A percentile compares a stretch with the other conserved stretches of the same genome.
phyloP scores from a whole-genome alignment of 441 rosid species.

The Euphorbia celastroides region DNA sequence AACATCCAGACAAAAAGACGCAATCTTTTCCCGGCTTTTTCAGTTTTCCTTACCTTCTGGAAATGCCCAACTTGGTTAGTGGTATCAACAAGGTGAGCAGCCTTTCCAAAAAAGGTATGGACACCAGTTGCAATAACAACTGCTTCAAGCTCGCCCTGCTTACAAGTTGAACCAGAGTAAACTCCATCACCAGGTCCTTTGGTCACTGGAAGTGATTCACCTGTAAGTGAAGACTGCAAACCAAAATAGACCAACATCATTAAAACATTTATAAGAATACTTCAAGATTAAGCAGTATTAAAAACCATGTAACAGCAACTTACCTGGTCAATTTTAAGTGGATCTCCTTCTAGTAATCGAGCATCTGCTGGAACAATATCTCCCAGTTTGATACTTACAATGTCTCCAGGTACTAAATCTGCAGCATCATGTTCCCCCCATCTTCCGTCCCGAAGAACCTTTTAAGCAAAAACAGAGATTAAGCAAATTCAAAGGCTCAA shows the following conservation, averaged over 20 bases:
- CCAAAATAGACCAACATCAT: constrained; percentile 6
- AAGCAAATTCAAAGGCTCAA: constrained; percentile 7
- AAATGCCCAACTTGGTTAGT: constrained; percentile 98
- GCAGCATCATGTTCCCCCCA: constrained; percentile 92
- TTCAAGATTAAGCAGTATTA: too few relatives aligned
- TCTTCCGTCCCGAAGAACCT: constrained; percentile 93
- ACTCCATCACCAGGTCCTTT: constrained; percentile 94
- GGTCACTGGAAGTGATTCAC: constrained; percentile 95
- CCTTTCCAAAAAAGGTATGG: constrained; percentile 93
- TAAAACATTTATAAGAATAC: constrained; percentile 5
- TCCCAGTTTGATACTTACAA: constrained; percentile 81
- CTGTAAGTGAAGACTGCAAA: constrained; percentile 86
- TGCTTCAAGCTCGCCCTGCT: constrained; percentile 95
- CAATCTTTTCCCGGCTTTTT: not conserved
- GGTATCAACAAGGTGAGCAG: constrained; percentile 92
- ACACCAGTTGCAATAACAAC: constrained; percentile 94
- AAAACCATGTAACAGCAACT: constrained; percentile 3
- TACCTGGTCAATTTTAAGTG: constrained; percentile 91
- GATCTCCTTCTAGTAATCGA: constrained; percentile 86
- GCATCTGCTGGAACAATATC: constrained; percentile 97
- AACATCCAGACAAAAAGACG: not conserved
- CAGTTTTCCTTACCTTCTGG: constrained; percentile 58
- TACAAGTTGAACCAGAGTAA: constrained; percentile 94
- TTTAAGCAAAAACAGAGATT: constrained; percentile 20
- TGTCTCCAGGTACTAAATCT: constrained; percentile 81